Evolutionary conservation across 257 asterid species (phyloP), one percentile per base, ranked within the genome.

Genomic region (Gentiana macrophylla): DNA sequence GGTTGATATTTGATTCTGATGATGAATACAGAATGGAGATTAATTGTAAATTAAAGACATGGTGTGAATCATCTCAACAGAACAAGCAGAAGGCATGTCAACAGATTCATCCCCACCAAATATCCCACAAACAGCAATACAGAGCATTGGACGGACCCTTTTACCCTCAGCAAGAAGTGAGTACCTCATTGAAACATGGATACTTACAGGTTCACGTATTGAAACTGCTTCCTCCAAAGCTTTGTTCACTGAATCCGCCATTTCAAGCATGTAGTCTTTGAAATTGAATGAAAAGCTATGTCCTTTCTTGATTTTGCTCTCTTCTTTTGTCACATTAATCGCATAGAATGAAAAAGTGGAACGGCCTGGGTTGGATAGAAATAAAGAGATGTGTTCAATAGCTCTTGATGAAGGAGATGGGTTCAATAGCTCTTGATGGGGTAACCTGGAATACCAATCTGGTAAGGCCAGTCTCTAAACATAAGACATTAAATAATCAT

Each of bases 151-250:
- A 3, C 81, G 38, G 12, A 79, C 73, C 32, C 79, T 60, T 48
- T 79, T 79, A 35, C 85, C 81, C 11, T 77, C 82, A 15, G 81
- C 81, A 11, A 79, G 77, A 37, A 79, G 75, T n/a, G 85, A 79
- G 52, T 79, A 79, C 11, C 76, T 49, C 79, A 79, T 79, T 8
- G 82, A 72, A 32, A 75, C 81, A 38, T 70, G 85, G 37, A 79
- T 53, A 55, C 49, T 70, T 3, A 52, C 2, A 3, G 85, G 85
- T 10, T 75, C 75, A 33, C 67, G 57, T 0, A 72, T 45, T 7
- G 12, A 37, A 1, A 75, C 71, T 1, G 77, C 62, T 1, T 51
- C 12, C 4, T 79, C 82, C 34, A 79, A 55, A 12, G 85, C 79
- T 12, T 57, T 51, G 73, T 79, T 79, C 2, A 79, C 81, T 6